Conservation (phyloP, 2,329 filamentous ascomycete species). For the Gyromitra esculenta region DNA sequence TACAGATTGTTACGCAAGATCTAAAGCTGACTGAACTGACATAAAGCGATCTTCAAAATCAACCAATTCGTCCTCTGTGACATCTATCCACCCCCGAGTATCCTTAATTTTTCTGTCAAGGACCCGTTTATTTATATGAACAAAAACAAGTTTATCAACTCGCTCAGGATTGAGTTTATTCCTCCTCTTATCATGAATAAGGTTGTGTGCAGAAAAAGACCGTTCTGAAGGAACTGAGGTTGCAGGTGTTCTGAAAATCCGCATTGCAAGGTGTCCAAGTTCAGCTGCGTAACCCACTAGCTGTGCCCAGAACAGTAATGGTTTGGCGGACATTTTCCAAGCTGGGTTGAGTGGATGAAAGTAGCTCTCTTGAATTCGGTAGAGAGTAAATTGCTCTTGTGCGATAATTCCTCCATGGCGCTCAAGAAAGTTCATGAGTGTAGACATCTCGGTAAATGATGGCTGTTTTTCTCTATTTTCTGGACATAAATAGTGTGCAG, state of each 20-base stretch:
- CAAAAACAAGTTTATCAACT: slow-evolving; percentile 10
- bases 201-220: slow-evolving; percentile 7
- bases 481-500: neutral
- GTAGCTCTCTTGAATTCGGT: neutral
- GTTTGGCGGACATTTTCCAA: neutral
- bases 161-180: slow-evolving; percentile 9
- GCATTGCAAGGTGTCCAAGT: neutral
- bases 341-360: neutral
- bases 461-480: neutral
- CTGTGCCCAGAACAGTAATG: neutral
- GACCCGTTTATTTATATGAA: slow-evolving; percentile 13
- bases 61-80: no score
- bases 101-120: neutral
- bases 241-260: slow-evolving; percentile 21
- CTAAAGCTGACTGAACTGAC: neutral
- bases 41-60: neutral
- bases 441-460: neutral
- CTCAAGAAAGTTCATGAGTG: neutral
- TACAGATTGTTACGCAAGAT: neutral
- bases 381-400: neutral
- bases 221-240: slow-evolving; percentile 19
- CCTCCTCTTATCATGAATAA: slow-evolving; percentile 7
- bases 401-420: neutral
- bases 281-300: neutral
- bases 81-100: no score